Base-by-base conservation (phyloP, 129 eudicot genomes). In the Oenanthe sinensis region DNA sequence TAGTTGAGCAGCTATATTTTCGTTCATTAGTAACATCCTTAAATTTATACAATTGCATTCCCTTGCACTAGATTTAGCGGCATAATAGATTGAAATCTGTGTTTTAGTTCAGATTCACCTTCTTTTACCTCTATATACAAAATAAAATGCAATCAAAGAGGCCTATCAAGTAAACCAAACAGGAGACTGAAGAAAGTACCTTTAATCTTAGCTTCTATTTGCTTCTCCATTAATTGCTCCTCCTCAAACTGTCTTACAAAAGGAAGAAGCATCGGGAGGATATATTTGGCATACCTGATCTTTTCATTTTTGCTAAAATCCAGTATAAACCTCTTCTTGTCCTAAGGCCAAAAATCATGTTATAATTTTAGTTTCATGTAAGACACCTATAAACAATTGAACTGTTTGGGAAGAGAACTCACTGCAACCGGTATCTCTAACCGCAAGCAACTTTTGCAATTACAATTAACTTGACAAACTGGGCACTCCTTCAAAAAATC, bases 361-460 rank as follows among this genome's bases (percentile, higher is more conserved):
- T 36, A 44, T 26, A 22, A 52, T 4, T 22, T 58, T 30, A 13
- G 43, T 15, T 67, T 1, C 33, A 30, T 26, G 42, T 2, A 30
- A 67, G 43, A 67, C 22, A 30, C 72, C 72, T 8, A 30, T 7
- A 36, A 67, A 55, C 30, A 33, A 67, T 2, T 11, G 42, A 67
- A 67, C 72, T 26, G 42, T 33, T 9, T 4, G 42, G 30, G 42
- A 63, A 12, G 36, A 54, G 47, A 63, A 79, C 76, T 67, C 50
- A 85, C 96, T n/a, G 71, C 83, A 17, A 81, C 76, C 15, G 81
- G 87, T 47, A 76, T 84, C 8, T 88, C 92, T 82, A 87, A 49
- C 2, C 96, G 93, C 89, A 95, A 75, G 86, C 98, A 95, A 28
- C 75, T 22, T 85, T 88, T 92, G 87, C 98, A 95, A 79, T 95